Evolutionary conservation across 75 land plant species (phyloP).

Genomic region (Larix kaempferi): DNA sequence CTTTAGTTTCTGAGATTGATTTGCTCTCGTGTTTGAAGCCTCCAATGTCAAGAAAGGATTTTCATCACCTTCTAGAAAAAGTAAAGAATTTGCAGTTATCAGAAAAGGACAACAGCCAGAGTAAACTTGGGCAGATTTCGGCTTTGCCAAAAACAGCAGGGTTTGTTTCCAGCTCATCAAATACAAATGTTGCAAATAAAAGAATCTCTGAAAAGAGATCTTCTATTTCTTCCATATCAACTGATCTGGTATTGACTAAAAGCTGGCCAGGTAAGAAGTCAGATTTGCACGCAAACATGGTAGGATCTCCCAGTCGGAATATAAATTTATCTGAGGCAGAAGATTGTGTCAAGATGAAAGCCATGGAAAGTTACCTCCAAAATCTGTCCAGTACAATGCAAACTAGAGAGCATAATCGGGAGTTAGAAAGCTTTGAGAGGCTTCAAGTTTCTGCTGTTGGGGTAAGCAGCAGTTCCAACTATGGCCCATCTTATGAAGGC

Average conservation of each 20-base stretch:
- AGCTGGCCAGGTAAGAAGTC: conserved; percentile 24
- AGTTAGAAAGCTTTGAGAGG: conserved; percentile 58
- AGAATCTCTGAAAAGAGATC: conserved; percentile 3
- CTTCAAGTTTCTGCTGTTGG: conserved; percentile 73
- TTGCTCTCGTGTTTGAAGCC: conserved; percentile 85
- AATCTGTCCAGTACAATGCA: conserved; percentile 62
- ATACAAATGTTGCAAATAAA: conserved; percentile 19
- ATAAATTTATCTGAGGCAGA: conserved; percentile 22
- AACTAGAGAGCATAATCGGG: conserved; percentile 47
- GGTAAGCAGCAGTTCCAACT: conserved; percentile 51
- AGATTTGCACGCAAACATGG: conserved; percentile 12
- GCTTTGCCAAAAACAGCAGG: conserved; percentile 11
- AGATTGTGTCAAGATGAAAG: conserved; percentile 60
- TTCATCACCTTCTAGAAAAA: conserved; percentile 71
- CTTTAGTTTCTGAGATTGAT: conserved; percentile 66
- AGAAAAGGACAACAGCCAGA: conserved; percentile 65
- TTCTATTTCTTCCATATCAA: not conserved
- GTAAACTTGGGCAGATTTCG: conserved; percentile 63
- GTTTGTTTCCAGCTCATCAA: conserved; percentile 22
- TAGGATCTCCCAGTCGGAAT: not conserved
- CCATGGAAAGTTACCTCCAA: conserved; percentile 46
- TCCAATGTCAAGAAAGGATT: conserved; percentile 74
- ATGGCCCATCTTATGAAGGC: conserved; percentile 81
- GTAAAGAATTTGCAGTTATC: conserved; percentile 41
- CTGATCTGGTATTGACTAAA: conserved; percentile 23